Evolutionary conservation across 1,284 basidiomycete genomes (phyloP).

Genomic region (Malassezia pachydermatis): DNA sequence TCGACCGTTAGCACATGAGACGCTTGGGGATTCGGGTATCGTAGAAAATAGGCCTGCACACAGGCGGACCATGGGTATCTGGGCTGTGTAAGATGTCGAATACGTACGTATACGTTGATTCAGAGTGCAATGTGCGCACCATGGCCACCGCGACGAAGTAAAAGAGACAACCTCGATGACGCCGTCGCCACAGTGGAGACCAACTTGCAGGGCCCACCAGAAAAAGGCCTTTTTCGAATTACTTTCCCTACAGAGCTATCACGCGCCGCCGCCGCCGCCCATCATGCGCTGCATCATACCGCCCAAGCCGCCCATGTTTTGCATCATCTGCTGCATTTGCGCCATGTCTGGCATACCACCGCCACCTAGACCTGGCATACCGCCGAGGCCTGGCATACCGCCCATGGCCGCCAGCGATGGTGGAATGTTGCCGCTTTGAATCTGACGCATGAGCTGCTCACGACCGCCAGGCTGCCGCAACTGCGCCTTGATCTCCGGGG

Average conservation of each 20-base stretch:
- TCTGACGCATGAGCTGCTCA: slow-evolving; percentile 34
- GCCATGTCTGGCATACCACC: slow-evolving; percentile 36
- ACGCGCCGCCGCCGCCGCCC: slow-evolving; percentile 59
- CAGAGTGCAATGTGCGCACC: no score
- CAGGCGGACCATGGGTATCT: slow-evolving; percentile 32
- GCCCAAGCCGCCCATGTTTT: slow-evolving; percentile 47
- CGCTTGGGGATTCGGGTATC: slow-evolving; percentile 93
- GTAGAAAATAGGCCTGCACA: slow-evolving; percentile 68
- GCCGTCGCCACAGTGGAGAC: no score
- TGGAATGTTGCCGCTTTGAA: slow-evolving; percentile 35
- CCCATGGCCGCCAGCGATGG: slow-evolving; percentile 22
- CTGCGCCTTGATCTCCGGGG: slow-evolving; percentile 46
- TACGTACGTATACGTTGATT: background rate
- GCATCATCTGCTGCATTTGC: slow-evolving; percentile 48
- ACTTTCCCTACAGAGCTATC: no score
- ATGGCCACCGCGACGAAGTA: no score
- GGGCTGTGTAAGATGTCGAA: no score
- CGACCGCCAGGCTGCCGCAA: slow-evolving; percentile 44
- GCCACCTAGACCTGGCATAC: slow-evolving; percentile 17
- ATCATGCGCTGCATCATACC: slow-evolving; percentile 71
- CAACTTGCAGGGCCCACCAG: no score
- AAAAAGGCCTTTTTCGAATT: no score
- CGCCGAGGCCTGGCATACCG: slow-evolving; percentile 24
- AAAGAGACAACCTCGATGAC: no score
- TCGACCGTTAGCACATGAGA: slow-evolving; percentile 89